Conservation (phyloP, 2,329 filamentous ascomycete genomes). For the Ophiocordyceps camponoti-saundersi region DNA sequence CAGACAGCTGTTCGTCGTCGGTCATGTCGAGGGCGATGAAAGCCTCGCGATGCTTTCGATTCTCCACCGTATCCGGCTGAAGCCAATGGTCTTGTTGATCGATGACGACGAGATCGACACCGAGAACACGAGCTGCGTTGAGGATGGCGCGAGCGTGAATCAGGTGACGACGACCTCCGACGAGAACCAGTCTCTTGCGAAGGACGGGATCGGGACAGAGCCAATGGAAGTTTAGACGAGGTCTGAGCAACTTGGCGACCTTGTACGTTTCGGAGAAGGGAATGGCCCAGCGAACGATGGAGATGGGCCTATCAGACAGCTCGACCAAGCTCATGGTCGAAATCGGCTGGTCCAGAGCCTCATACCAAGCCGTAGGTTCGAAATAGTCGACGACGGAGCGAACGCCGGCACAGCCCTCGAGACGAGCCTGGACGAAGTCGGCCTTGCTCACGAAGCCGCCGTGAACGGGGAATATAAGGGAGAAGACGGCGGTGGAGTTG, state of each 20-base stretch:
- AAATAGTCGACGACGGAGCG: not conserved
- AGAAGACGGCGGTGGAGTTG: not conserved
- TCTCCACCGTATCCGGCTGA: not conserved
- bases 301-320: not conserved
- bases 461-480: not conserved
- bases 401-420: not conserved
- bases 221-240: not conserved
- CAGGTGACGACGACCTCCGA: not conserved
- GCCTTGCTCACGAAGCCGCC: not conserved
- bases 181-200: not conserved
- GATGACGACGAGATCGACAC: not conserved
- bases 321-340: not conserved
- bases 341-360: not conserved
- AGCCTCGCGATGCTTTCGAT: not conserved
- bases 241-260: not conserved
- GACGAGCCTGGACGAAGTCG: not conserved
- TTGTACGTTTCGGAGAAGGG: not conserved
- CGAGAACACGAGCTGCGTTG: not conserved
- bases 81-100: not conserved
- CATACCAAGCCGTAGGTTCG: not conserved
- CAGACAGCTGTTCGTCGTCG: not conserved
- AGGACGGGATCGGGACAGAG: not conserved
- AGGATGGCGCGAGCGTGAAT: not conserved
- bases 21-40: not conserved
- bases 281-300: not conserved